Evolutionary conservation across 1,139 yeast species (phyloP), one percentile per base, ranked within the genome.

Genomic region (Pichia sp.): DNA sequence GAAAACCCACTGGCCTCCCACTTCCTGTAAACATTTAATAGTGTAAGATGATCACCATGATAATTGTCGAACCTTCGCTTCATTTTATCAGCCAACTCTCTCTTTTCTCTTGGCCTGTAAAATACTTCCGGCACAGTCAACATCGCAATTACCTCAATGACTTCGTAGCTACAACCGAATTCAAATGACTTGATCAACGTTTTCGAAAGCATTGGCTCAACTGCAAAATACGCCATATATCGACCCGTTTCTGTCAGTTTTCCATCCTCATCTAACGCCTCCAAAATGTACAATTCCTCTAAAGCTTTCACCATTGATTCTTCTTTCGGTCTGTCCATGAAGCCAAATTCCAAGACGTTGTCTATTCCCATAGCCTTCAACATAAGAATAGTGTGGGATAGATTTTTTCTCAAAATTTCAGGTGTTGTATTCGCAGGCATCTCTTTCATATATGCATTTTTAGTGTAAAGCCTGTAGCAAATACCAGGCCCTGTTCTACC

Each of bases 351-450:
- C 37, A 88, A 60, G 47, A 91, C 69, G 66, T 91, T 95, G 54
- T 87, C 79, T 49, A 93, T 88, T 0, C 98, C 98, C 95, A 93
- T 90, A 0, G 97, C 96, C 65, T 93, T 93, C 55, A 93, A 74
- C 87, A 91, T 83, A 59, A 93, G 72, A 47, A 91, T 84, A 0
- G 97, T 90, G 63, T 86, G 80, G 3, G 96, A 80, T 55, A 93
- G 70, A 65, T 95, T 93, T 64, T 87, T 95, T 55, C 99, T 74
- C 67, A 90, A 96, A 51, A 93, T 93, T 64, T 93, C 99, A 0
- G 99, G 99, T 3, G 87, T 76, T 0, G 96, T 80, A 57, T 84
- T 86, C 1, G 93, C 83, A 19, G 83, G 69, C 96, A 93, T 89
- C 65, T 95, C 99, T 49, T 72, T 74, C 44, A 79, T 68, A 63